Evolutionary conservation across 768 basidiomycete genomes (phyloP).

Genomic region (Lentinula sp.): DNA sequence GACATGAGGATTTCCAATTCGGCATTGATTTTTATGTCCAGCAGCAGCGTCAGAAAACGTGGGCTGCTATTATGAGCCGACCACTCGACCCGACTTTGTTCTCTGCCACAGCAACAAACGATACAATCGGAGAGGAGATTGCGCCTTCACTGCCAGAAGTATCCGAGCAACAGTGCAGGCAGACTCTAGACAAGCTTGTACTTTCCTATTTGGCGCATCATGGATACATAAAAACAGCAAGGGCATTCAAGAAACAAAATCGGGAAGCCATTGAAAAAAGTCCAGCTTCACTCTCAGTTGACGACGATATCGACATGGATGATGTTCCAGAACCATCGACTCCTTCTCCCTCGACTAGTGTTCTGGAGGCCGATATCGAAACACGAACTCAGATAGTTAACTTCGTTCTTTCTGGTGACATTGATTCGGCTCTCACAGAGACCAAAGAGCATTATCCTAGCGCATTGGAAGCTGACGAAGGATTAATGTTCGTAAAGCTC

Average conservation of each 20-base stretch:
- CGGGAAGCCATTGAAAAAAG: conserved; percentile 11
- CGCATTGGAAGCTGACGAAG: conserved; percentile 62
- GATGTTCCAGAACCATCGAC: conserved; percentile 15
- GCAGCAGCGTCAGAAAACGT: conserved; percentile 57
- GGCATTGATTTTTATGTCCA: conserved; percentile 88
- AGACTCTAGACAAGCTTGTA: conserved; percentile 67
- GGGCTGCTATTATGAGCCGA: conserved; percentile 60
- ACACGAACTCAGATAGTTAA: conserved; percentile 66
- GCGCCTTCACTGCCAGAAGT: conserved; percentile 18
- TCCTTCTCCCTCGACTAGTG: conserved; percentile 13
- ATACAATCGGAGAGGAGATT: conserved; percentile 11
- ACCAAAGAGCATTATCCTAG: conserved; percentile 51
- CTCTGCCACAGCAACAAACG: conserved; percentile 16
- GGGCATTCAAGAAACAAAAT: conserved; percentile 54
- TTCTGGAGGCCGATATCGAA: conserved; percentile 47
- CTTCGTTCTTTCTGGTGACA: conserved; percentile 61
- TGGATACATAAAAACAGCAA: conserved; percentile 71
- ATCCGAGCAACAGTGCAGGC: conserved; percentile 48
- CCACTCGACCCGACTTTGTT: conserved; percentile 38
- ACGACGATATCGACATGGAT: conserved; percentile 48
- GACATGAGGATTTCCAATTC: conserved; percentile 77
- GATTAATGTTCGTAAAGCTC: conserved; percentile 74
- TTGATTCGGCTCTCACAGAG: conserved; percentile 60
- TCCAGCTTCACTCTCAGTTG: conserved; percentile 12
- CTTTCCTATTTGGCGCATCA: conserved; percentile 79